phyloP scores from a whole-genome alignment of 257 asterid genomes.

The Echium plantagineum region DNA sequence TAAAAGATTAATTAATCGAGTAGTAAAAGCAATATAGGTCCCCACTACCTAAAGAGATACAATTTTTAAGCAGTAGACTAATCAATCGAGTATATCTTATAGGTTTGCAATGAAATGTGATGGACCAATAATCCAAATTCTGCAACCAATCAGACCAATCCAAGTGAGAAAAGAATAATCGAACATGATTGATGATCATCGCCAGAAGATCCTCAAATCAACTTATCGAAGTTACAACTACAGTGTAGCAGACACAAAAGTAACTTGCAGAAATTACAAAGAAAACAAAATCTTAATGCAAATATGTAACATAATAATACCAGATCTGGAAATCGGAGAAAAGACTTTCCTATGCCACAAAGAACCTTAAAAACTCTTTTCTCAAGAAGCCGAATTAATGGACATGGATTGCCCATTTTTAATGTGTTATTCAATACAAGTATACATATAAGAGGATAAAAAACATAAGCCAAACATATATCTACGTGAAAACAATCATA shows the following conservation, averaged over 20 bases:
- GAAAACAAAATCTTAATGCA: not conserved
- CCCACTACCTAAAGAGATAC: not conserved
- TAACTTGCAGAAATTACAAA: not conserved
- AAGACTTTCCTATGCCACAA: not conserved
- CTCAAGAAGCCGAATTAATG: not conserved
- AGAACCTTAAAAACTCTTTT: not conserved
- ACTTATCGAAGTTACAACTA: not conserved
- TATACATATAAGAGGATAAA: no score
- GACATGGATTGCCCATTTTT: not conserved
- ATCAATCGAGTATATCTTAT: no score
- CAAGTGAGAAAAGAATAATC: not conserved
- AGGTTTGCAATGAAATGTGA: not conserved
- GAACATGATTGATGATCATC: not conserved
- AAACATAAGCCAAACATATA: not conserved
- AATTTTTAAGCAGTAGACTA: not conserved
- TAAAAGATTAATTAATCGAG: no score
- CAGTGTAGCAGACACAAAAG: not conserved
- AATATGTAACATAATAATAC: not conserved
- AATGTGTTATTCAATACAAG: not conserved
- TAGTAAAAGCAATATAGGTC: no score
- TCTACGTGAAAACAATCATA: not conserved
- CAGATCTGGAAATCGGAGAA: not conserved
- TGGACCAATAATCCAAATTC: not conserved
- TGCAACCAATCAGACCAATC: not conserved
- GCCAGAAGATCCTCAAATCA: not conserved